Evolutionary conservation across 1,139 yeast genomes (phyloP).

Genomic region (Hanseniaspora sp.): DNA sequence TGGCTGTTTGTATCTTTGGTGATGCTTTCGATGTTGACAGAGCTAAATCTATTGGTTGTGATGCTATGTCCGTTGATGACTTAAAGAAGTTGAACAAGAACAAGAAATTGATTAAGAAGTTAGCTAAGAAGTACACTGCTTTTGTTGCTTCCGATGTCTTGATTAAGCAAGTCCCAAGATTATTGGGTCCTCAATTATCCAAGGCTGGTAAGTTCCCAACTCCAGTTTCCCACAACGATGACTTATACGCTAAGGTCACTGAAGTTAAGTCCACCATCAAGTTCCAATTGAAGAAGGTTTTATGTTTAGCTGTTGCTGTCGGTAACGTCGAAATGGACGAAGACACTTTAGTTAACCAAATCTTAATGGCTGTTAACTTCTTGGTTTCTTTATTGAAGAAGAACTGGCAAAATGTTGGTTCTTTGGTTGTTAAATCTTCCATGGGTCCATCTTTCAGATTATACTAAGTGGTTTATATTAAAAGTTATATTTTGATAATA

Average conservation of each 20-base stretch:
- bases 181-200: slow-evolving; percentile 99
- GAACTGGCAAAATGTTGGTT: slow-evolving; percentile 99
- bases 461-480: slow-evolving; percentile 47
- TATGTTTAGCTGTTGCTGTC: slow-evolving; percentile 86
- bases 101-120: slow-evolving; percentile 99
- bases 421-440: slow-evolving; percentile 96
- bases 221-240: slow-evolving; percentile 99
- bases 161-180: slow-evolving; percentile 99
- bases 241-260: slow-evolving; percentile 86
- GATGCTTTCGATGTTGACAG: slow-evolving; percentile 99
- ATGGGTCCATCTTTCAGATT: slow-evolving; percentile 99
- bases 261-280: slow-evolving; percentile 99
- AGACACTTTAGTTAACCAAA: slow-evolving; percentile 92
- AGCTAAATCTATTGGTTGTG: slow-evolving; percentile 98
- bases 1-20: slow-evolving; percentile 99
- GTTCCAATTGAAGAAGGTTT: slow-evolving; percentile 98
- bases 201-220: slow-evolving; percentile 99
- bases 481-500: not conserved
- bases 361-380: slow-evolving; percentile 98
- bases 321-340: slow-evolving; percentile 99
- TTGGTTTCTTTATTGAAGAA: slow-evolving; percentile 98
- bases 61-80: slow-evolving; percentile 99
- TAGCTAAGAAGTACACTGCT: slow-evolving; percentile 99
- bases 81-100: slow-evolving; percentile 99
- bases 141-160: slow-evolving; percentile 98